Percentiles rank a stretch among this genome's conserved stretches.
Conservation (phyloP, 306 rosid species). For the Pueraria montana region DNA sequence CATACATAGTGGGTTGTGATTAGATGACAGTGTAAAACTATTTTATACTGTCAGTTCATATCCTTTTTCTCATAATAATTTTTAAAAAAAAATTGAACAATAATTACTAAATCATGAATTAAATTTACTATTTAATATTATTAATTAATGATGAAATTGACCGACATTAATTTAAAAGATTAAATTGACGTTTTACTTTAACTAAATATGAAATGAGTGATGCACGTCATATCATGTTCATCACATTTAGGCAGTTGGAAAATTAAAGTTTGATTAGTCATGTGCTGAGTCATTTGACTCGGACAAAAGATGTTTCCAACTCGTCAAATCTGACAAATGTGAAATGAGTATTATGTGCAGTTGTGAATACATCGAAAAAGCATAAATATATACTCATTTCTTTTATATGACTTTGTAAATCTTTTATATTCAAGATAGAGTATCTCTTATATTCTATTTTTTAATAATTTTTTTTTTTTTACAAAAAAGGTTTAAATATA, state of each 20-base stretch:
- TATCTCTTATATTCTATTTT: too few relatives aligned
- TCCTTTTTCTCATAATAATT: too few relatives aligned
- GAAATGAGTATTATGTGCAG: neutral
- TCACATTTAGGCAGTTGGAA: neutral
- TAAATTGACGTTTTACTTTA: slow-evolving; percentile 17
- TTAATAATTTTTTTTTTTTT: too few relatives aligned
- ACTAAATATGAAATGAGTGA: slow-evolving; percentile 8
- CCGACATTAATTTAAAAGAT: neutral
- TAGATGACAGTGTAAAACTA: too few relatives aligned
- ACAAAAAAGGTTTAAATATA: too few relatives aligned
- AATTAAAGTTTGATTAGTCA: slow-evolving; percentile 12
- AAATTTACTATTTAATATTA: neutral
- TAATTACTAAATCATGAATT: neutral
- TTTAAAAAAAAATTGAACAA: neutral
- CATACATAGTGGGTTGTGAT: too few relatives aligned
- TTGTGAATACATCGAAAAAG: neutral
- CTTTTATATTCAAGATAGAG: too few relatives aligned
- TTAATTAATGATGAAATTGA: neutral
- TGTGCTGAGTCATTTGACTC: slow-evolving; percentile 7
- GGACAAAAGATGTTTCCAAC: neutral
- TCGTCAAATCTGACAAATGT: neutral
- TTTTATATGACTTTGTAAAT: neutral
- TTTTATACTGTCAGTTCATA: too few relatives aligned
- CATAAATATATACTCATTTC: neutral
- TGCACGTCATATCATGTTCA: neutral